Conservation (phyloP, 139 green algal species). For the Klebsormidium nitens region DNA sequence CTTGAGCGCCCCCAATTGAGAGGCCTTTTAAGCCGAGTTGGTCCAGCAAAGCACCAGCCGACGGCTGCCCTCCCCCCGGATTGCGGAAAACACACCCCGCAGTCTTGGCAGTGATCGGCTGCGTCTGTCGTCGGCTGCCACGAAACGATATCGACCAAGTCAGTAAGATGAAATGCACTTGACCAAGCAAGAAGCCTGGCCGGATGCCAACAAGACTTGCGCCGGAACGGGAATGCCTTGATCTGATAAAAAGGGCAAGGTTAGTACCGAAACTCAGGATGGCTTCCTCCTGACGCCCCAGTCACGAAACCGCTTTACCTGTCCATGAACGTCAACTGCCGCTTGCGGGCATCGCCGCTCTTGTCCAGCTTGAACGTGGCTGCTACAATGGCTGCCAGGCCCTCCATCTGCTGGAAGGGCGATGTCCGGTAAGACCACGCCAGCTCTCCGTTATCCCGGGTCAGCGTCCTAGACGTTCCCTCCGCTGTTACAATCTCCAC, state of each 20-base stretch:
- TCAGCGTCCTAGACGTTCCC: slow-evolving; percentile 10
- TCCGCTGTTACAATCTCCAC: slow-evolving; percentile 37
- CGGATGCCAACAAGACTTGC: no score
- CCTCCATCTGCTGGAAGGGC: slow-evolving; percentile 33
- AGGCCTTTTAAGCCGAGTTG: slow-evolving; percentile 40
- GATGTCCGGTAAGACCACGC: slow-evolving; percentile 29
- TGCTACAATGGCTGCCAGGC: slow-evolving; percentile 12
- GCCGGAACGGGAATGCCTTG: no score
- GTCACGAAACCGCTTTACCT: no score
- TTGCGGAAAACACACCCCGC: slow-evolving; percentile 48
- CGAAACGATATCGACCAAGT: neutral
- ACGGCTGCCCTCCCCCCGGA: slow-evolving; percentile 6
- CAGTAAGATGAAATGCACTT: no score
- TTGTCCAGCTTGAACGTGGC: slow-evolving; percentile 30
- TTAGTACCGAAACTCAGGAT: no score
- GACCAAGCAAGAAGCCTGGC: no score
- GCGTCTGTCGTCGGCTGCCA: slow-evolving; percentile 17
- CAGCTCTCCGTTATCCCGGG: slow-evolving; percentile 15
- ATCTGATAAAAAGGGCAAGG: no score
- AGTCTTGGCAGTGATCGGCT: slow-evolving; percentile 30
- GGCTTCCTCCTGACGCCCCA: no score
- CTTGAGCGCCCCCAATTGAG: slow-evolving; percentile 35
- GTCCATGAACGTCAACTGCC: slow-evolving; percentile 35
- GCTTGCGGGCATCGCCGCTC: neutral
- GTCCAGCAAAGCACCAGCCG: slow-evolving; percentile 47